Percentiles rank a stretch among this genome's conserved stretches.
Conservation (phyloP, 768 basidiomycete genomes). For the Rhizopogon roseolus region DNA sequence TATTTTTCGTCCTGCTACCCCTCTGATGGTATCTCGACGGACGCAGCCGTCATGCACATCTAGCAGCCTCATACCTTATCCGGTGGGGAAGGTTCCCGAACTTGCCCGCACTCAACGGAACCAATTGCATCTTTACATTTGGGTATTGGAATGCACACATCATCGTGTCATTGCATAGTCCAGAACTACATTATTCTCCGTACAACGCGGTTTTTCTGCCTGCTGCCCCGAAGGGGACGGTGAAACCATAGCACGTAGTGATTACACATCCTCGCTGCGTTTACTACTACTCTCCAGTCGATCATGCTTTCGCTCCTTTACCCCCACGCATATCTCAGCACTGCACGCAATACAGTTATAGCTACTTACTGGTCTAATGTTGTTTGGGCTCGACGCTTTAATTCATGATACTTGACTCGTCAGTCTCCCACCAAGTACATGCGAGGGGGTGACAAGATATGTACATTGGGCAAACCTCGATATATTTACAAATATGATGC, state of each 20-base stretch:
- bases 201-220: not conserved
- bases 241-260: not conserved
- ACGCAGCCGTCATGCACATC: not conserved
- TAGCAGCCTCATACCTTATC: not conserved
- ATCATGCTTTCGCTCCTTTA: not conserved
- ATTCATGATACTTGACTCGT: not conserved
- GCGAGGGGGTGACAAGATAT: no score
- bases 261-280: not conserved
- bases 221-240: not conserved
- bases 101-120: not conserved
- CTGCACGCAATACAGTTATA: slow-evolving; percentile 3
- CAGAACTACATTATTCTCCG: not conserved
- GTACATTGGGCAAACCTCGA: not conserved
- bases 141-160: not conserved
- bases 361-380: slow-evolving; percentile 2
- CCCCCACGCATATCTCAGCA: not conserved
- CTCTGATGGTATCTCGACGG: not conserved
- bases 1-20: not conserved
- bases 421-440: no score
- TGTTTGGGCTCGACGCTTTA: not conserved
- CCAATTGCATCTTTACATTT: not conserved
- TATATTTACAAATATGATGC: no score
- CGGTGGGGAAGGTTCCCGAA: not conserved
- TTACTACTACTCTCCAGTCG: not conserved
- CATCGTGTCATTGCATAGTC: not conserved